Evolutionary conservation across 768 basidiomycete species (phyloP).

Genomic region (Agaricus sinodeliciosus): DNA sequence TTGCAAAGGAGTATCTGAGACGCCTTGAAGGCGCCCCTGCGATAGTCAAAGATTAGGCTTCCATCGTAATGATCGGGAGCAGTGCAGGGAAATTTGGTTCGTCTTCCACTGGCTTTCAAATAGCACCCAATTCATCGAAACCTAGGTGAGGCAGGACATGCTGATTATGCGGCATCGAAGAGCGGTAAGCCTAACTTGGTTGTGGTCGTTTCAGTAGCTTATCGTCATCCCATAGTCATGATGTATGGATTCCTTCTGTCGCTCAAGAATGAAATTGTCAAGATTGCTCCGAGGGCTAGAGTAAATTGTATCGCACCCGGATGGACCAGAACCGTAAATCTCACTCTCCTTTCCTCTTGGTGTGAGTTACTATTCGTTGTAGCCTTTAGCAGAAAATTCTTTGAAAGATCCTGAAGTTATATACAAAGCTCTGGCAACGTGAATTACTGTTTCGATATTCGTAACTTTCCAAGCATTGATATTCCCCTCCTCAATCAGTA

Average conservation of each 20-base stretch:
- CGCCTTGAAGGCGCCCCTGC: constrained; percentile 32
- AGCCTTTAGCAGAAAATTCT: constrained; percentile 51
- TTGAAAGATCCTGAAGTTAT: constrained; percentile 48
- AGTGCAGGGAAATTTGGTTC: constrained; percentile 65
- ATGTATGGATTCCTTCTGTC: constrained; percentile 67
- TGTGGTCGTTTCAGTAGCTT: background rate
- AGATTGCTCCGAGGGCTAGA: constrained; percentile 62
- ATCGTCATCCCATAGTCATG: constrained; percentile 35
- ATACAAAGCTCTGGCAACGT: constrained; percentile 66
- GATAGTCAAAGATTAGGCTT: constrained; percentile 45
- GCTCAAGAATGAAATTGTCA: constrained; percentile 78
- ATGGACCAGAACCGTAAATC: constrained; percentile 48
- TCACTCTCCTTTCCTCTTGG: background rate
- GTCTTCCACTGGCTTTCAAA: background rate
- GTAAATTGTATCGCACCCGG: constrained; percentile 69
- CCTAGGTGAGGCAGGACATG: constrained; percentile 50
- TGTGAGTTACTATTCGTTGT: background rate
- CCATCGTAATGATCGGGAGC: constrained; percentile 63
- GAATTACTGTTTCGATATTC: constrained; percentile 16
- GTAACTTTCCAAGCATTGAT: background rate
- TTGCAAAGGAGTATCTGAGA: constrained; percentile 53
- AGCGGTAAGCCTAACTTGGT: constrained; percentile 40
- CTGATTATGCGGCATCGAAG: constrained; percentile 62
- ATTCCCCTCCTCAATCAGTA: constrained; percentile 17
- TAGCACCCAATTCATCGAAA: background rate